Evolutionary conservation across 2,329 filamentous ascomycete genomes (phyloP).

Genomic region (Sordariomycetes sp.): DNA sequence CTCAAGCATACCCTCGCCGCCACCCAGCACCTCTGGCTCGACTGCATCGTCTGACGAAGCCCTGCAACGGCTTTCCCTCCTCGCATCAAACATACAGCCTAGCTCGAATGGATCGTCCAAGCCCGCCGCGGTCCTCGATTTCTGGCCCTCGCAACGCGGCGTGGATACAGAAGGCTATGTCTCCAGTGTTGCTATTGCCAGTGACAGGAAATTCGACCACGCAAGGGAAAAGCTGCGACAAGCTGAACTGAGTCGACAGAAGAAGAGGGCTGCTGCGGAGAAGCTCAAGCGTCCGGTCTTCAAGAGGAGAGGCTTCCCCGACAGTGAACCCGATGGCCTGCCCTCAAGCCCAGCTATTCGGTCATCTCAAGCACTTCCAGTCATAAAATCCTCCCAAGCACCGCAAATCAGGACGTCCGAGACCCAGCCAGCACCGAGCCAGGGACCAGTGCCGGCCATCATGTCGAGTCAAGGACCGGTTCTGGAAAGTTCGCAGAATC

Average conservation of each 20-base stretch:
- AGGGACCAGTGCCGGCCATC: too few species aligned
- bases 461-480: constrained; percentile 24
- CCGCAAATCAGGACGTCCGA: too few species aligned
- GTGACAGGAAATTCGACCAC: constrained; percentile 22
- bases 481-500: constrained; percentile 3
- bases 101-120: constrained; percentile 15
- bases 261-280: constrained; percentile 20
- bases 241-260: constrained; percentile 22
- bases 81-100: constrained; percentile 18
- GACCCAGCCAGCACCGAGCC: too few species aligned
- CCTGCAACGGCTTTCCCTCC: constrained; percentile 22
- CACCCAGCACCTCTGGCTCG: constrained; percentile 6
- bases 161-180: constrained; percentile 23
- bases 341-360: too few species aligned
- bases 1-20: constrained; percentile 12
- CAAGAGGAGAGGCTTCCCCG: constrained; percentile 16
- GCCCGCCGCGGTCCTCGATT: constrained; percentile 20
- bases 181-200: constrained; percentile 26
- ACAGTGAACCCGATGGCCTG: too few species aligned
- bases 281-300: constrained; percentile 20
- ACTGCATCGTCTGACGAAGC: constrained; percentile 14
- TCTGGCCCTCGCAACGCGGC: constrained; percentile 29
- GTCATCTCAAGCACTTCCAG: constrained; percentile 8
- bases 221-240: constrained; percentile 22
- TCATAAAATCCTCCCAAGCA: too few species aligned